Conservation (phyloP, 2,329 filamentous ascomycete species). For the Alternaria panax region DNA sequence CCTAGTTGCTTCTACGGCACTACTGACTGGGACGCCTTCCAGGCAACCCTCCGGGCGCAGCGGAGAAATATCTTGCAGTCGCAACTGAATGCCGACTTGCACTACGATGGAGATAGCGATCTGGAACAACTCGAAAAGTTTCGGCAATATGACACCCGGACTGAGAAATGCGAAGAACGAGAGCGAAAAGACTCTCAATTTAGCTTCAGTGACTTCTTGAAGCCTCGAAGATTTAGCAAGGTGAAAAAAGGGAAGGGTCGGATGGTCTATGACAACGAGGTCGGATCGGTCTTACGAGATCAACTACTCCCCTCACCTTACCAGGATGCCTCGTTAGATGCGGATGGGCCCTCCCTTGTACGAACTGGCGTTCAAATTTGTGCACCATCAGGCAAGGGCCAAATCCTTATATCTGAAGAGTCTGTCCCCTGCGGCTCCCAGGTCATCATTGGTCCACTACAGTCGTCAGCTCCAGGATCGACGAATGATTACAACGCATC, state of each 20-base stretch:
- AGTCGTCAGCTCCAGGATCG: neutral
- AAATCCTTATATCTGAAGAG: neutral
- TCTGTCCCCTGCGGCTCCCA: neutral
- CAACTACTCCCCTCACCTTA: neutral
- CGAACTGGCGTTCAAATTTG: neutral
- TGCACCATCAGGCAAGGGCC: neutral
- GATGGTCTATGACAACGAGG: neutral
- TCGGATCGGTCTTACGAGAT: neutral
- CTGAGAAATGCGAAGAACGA: neutral
- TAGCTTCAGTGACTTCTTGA: conserved; percentile 2
- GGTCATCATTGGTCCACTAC: neutral
- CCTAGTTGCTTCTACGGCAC: conserved; percentile 15
- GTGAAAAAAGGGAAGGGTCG: conserved; percentile 14
- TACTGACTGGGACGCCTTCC: conserved; percentile 11
- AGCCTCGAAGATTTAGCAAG: conserved; percentile 6
- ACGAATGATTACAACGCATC: neutral
- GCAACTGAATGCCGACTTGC: neutral
- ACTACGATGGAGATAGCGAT: conserved; percentile 3
- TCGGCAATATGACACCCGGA: neutral
- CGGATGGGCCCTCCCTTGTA: neutral
- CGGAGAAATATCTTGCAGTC: neutral
- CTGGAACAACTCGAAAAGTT: neutral
- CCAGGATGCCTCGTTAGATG: neutral
- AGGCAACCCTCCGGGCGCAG: conserved; percentile 7
- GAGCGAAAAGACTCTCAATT: conserved; percentile 13